Base-by-base conservation (phyloP, 768 basidiomycete species). In the Boletus bicolor region DNA sequence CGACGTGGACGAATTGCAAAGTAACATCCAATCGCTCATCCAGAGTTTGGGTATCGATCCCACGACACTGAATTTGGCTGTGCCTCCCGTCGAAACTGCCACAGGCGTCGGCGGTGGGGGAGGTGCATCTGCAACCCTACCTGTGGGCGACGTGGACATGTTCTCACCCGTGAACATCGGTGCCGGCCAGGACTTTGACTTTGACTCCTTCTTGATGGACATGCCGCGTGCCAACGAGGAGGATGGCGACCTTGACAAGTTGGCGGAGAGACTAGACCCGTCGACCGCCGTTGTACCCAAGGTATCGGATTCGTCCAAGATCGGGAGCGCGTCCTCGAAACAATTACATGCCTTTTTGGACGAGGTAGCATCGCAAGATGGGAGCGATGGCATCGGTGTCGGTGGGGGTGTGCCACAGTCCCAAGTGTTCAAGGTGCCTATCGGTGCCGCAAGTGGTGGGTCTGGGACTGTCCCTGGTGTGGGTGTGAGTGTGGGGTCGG, bases 1-100 rank as follows among this genome's bases (percentile, higher is more conserved):
- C 44, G 87, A 90, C 53, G 88, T 93, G 28, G 84, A 86, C 58
- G 81, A 82, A 37, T 71, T 93, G 51, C 82, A 87, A 57, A 75
- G 72, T 12, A 84, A 82, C 56, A 84, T 95, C 42, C 81, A 89
- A 55, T 80, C 81, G 7, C 75, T 94, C 56, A 87, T 93, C 32
- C 78, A 87, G 58, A 80, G 80, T 46, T 78, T 92, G 44, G 88
- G 87, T 7, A 68, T 89, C 46, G 86, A 91, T 65, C 76, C 84
- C 19, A 55, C 42, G 7, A 14, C 64, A n/a, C 59, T 71, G 8
- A 63, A 71, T 34, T 39, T 62, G 9, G 10, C 42, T 3, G 0
- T 38, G 6, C 49, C 49, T 19, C 41, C 51, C 12, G 4, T 41
- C 11, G 70, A 68, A 14, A 46, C 43, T 1, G 38, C 28, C 15